Evolutionary conservation across 768 basidiomycete genomes (phyloP).

Genomic region (Lanmaoa pseudosensibilis): DNA sequence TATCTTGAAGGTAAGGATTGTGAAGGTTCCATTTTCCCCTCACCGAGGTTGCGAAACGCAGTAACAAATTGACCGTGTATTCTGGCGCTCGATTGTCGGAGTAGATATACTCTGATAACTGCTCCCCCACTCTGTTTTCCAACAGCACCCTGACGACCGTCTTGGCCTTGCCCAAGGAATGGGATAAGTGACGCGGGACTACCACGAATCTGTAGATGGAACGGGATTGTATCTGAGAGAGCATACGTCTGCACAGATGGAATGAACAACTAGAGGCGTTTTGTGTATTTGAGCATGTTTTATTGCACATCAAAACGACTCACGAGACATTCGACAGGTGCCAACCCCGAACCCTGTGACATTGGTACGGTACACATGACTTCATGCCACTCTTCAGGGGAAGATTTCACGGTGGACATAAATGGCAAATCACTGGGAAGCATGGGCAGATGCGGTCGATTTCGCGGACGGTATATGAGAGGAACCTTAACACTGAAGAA

Average conservation of each 20-base stretch:
- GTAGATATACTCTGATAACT: slow-evolving; percentile 48
- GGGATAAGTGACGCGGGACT: slow-evolving; percentile 44
- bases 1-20: slow-evolving; percentile 34
- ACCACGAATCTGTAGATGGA: slow-evolving; percentile 62
- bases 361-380: slow-evolving; percentile 44
- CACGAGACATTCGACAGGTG: slow-evolving; percentile 53
- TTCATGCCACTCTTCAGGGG: slow-evolving; percentile 70
- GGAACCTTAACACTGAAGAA: slow-evolving; percentile 45
- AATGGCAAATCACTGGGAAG: slow-evolving; percentile 45
- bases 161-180: slow-evolving; percentile 37
- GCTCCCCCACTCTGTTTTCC: slow-evolving; percentile 12
- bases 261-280: slow-evolving; percentile 50
- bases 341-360: slow-evolving; percentile 32
- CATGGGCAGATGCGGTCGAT: slow-evolving; percentile 56
- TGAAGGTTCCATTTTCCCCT: slow-evolving; percentile 49
- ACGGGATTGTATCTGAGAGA: slow-evolving; percentile 56
- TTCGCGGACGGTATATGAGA: slow-evolving; percentile 53
- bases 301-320: slow-evolving; percentile 19
- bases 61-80: slow-evolving; percentile 23
- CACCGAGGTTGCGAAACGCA: slow-evolving; percentile 38
- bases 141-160: background rate
- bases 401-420: slow-evolving; percentile 56
- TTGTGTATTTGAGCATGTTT: background rate
- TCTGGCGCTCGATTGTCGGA: slow-evolving; percentile 48
- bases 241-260: slow-evolving; percentile 57